A percentile compares a stretch with the other conserved stretches of the same genome.
Evolutionary conservation across 1,284 basidiomycete genomes (phyloP).

Genomic region (Moesziomyces sp.): DNA sequence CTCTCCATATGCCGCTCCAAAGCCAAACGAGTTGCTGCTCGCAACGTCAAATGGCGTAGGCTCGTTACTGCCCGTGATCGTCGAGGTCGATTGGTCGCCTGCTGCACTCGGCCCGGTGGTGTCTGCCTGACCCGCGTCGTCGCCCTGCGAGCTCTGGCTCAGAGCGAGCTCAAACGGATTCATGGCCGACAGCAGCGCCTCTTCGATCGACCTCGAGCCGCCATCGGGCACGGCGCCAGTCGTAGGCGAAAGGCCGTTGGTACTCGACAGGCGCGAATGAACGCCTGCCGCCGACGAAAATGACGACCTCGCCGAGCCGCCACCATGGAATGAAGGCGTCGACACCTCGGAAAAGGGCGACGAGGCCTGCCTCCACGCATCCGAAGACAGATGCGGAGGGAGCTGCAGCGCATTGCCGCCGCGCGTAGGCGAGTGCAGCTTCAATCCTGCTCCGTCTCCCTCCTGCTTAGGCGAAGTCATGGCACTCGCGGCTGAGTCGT

Average conservation of each 20-base stretch:
- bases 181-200: constrained; percentile 29
- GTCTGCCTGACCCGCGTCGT: neutral
- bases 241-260: constrained; percentile 22
- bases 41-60: constrained; percentile 35
- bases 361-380: constrained; percentile 40
- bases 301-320: constrained; percentile 38
- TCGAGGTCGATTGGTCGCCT: constrained; percentile 32
- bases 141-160: neutral
- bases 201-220: constrained; percentile 27
- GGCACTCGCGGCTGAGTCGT: constrained; percentile 9
- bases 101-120: neutral
- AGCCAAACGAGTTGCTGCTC: neutral
- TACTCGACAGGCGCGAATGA: constrained; percentile 27
- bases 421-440: constrained; percentile 14
- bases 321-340: constrained; percentile 32
- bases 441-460: neutral
- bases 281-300: constrained; percentile 36
- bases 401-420: constrained; percentile 11
- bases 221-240: constrained; percentile 1
- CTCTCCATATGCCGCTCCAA: neutral
- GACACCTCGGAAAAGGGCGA: constrained; percentile 47
- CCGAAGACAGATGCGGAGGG: constrained; percentile 7
- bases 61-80: constrained; percentile 42
- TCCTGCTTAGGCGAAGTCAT: constrained; percentile 7
- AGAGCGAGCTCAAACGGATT: constrained; percentile 41